A percentile compares a stretch with the other conserved stretches of the same genome.
Conservation (phyloP, 2,329 filamentous ascomycete genomes). For the Ilyonectria robusta region DNA sequence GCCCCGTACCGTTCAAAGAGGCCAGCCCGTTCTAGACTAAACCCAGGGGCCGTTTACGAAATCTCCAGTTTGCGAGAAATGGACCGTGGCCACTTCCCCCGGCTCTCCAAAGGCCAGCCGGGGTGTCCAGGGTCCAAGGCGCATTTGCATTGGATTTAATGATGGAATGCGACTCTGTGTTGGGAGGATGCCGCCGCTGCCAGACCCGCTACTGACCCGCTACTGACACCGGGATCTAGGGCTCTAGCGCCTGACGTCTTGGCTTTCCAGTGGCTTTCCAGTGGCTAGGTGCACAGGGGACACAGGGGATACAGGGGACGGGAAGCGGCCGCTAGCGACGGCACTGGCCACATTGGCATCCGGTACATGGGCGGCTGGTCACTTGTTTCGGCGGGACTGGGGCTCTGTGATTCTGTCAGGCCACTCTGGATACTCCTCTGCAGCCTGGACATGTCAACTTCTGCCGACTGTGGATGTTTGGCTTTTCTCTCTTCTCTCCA, state of each 20-base stretch:
- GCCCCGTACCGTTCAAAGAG: neutral
- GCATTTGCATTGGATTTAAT: conserved; percentile 4
- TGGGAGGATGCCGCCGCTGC: conserved; percentile 6
- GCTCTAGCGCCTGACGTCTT: conserved; percentile 21
- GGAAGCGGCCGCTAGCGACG: conserved; percentile 34
- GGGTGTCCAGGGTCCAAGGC: neutral
- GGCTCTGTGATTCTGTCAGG: conserved; percentile 14
- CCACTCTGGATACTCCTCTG: conserved; percentile 1
- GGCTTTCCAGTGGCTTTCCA: conserved; percentile 9
- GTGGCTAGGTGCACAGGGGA: conserved; percentile 20
- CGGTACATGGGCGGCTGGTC: conserved; percentile 20
- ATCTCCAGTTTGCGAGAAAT: conserved; percentile 1
- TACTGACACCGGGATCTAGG: conserved; percentile 21
- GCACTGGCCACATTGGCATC: conserved; percentile 31
- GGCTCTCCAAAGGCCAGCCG: neutral
- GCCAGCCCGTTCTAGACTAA: neutral
- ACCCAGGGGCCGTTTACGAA: conserved; percentile 4
- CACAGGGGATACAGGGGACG: neutral
- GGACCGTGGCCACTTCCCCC: neutral
- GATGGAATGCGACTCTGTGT: conserved; percentile 28
- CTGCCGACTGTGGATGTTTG: conserved; percentile 12
- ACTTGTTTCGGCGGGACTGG: conserved; percentile 24
- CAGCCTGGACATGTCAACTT: neutral
- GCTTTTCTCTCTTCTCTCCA: neutral
- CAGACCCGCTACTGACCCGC: neutral